These are phyloP conservation scores for Mycena alexandri DNA, from an alignment of 768 basidiomycete species.

Conservation along the genomic window DNA sequence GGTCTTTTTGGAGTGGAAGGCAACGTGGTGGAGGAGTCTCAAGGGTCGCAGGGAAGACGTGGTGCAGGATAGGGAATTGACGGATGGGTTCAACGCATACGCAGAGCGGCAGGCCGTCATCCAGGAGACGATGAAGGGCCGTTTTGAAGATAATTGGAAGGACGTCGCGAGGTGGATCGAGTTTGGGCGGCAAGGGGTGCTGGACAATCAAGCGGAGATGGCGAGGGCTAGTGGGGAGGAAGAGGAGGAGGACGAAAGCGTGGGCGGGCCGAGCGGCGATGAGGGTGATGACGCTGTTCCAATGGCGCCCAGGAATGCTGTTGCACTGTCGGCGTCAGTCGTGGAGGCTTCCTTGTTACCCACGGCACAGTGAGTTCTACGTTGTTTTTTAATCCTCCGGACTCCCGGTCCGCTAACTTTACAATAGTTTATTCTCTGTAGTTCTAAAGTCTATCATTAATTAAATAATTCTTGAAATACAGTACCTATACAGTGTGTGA, in stretches of 20 bases:
- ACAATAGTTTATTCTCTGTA: no score
- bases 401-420: background rate
- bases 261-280: background rate
- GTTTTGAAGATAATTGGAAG: slow-evolving; percentile 3
- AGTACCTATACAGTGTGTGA: no score
- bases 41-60: no score
- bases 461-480: no score
- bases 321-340: background rate
- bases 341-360: slow-evolving; percentile 8
- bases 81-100: slow-evolving; percentile 6
- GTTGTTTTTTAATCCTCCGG: background rate
- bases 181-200: background rate
- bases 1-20: no score
- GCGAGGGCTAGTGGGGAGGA: background rate
- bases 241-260: background rate
- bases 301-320: background rate
- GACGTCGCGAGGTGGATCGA: background rate
- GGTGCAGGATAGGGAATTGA: background rate
- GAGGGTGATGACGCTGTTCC: background rate
- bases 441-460: no score
- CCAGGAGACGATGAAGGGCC: background rate
- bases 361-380: background rate
- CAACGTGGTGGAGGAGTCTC: no score
- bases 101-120: slow-evolving; percentile 3
- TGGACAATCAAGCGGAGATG: background rate